phyloP scores from a whole-genome alignment of 768 basidiomycete genomes.

The Leucocoprinus sp. region DNA sequence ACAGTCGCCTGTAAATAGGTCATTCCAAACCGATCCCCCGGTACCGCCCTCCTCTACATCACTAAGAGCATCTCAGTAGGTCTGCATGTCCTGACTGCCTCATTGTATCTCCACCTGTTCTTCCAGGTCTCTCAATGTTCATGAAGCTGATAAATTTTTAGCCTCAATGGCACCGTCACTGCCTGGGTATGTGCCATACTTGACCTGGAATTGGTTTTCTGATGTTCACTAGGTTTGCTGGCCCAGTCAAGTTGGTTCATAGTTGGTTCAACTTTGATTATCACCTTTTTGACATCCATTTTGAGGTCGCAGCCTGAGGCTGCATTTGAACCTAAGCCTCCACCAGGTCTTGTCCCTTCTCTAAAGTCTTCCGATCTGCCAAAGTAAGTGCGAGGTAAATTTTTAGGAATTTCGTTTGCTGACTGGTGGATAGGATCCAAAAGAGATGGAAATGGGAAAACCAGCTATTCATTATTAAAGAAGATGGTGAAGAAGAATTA shows the following conservation, averaged over 20 bases:
- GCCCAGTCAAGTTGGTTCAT: conserved; percentile 9
- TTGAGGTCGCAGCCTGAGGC: conserved; percentile 7
- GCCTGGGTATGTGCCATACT: conserved; percentile 8
- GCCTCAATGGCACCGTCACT: conserved; percentile 3
- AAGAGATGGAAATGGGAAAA: conserved; percentile 66
- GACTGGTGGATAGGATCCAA: conserved; percentile 31
- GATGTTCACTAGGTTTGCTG: conserved; percentile 3
- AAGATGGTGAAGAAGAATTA: conserved; percentile 28
- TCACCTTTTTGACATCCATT: neutral
- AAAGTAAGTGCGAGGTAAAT: neutral
- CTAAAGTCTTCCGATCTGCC: conserved; percentile 2
- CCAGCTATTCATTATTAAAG: conserved; percentile 35
- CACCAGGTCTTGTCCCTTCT: neutral
- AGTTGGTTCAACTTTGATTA: neutral
- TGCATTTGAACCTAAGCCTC: conserved; percentile 8
- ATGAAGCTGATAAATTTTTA: conserved; percentile 4
- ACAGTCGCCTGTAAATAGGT: neutral
- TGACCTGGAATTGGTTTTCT: neutral
- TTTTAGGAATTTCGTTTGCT: neutral
- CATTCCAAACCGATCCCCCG: neutral
- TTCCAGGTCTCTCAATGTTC: neutral
- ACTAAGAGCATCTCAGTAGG: neutral
- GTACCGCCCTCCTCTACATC: neutral
- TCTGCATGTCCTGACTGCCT: neutral
- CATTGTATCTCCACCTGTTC: neutral